Base-by-base conservation (phyloP, 106 monocot genomes). In the Dioscorea zingiberensis region DNA sequence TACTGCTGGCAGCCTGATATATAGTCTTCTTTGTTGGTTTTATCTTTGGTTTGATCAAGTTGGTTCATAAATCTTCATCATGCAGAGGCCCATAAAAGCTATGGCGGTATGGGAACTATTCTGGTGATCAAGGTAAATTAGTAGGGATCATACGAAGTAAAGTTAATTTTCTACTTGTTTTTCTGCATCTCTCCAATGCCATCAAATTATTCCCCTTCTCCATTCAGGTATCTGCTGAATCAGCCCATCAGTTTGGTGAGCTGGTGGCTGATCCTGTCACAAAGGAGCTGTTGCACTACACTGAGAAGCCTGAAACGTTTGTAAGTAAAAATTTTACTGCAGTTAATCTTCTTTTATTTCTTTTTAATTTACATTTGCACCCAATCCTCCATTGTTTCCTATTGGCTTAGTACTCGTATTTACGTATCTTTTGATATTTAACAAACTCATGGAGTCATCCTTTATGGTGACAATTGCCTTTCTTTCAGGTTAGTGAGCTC, bases 401-500 rank as follows among this genome's bases (percentile, higher is more conserved):
- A 49, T 19, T n/a, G n/a, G n/a, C 44, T 32, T 53, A 13, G 6
- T 28, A 21, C 21, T 67, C 1, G n/a, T 22, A 54, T 58, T 44
- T 38, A 30, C 19, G 18, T 9, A 25, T 45, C n/a, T 57, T 19
- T 44, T 29, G 30, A 26, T 23, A 26, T 70, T 44, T 12, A 45
- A 22, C 59, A 18, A 59, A 25, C 27, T 47, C 10, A 44, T 23
- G 29, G 26, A n/a, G 6, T 54, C 23, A 18, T 60, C 18, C 18
- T 44, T 65, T 74, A 69, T 17, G 38, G 38, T 38, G 38, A 38
- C 38, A 12, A 53, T 63, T 54, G 21, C n/a, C 59, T 18, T 69
- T 7, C 48, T 28, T 87, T 79, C 59, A 97, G 97, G 91, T 97
- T 60, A 97, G 97, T 69, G 83, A 97, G 68, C 80, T 78, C 23